These are phyloP conservation scores for Waltiozyma solani DNA, from an alignment of 1,139 yeast species.

Conservation along the genomic window DNA sequence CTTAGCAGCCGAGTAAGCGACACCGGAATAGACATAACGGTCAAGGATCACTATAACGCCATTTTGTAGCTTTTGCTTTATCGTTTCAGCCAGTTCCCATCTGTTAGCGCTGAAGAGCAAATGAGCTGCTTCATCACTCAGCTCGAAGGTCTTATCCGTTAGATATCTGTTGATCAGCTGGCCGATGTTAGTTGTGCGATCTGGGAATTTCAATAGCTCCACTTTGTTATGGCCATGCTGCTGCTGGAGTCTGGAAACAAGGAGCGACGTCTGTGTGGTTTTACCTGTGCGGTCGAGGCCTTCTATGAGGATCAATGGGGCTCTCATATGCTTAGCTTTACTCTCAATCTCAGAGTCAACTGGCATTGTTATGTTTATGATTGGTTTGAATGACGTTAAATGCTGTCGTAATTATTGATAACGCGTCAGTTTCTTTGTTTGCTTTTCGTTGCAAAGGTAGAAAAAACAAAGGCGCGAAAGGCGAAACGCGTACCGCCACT, in stretches of 20 bases:
- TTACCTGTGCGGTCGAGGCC: constrained; percentile 96
- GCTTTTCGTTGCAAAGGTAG: no score
- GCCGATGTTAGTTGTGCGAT: constrained; percentile 77
- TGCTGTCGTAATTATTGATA: no score
- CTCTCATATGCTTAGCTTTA: no score
- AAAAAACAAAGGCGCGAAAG: no score
- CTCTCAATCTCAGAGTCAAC: no score
- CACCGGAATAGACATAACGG: constrained; percentile 86
- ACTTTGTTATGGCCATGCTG: constrained; percentile 24
- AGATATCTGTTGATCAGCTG: constrained; percentile 66
- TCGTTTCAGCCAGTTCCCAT: constrained; percentile 67
- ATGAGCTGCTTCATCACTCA: constrained; percentile 77
- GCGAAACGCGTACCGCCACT: no score
- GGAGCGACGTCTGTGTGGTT: constrained; percentile 65
- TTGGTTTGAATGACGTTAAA: no score
- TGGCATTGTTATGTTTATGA: no score
- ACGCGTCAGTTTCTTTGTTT: no score
- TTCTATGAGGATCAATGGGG: constrained; percentile 72
- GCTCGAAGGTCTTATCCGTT: constrained; percentile 33
- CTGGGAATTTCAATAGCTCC: constrained; percentile 64
- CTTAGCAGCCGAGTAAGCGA: constrained; percentile 90
- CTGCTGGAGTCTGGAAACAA: no score
- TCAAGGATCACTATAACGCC: constrained; percentile 68
- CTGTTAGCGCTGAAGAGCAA: constrained; percentile 86
- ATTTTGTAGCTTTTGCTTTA: constrained; percentile 32